phyloP scores from a whole-genome alignment of 2,329 filamentous ascomycete genomes.

The Pseudogymnoascus verrucosus region DNA sequence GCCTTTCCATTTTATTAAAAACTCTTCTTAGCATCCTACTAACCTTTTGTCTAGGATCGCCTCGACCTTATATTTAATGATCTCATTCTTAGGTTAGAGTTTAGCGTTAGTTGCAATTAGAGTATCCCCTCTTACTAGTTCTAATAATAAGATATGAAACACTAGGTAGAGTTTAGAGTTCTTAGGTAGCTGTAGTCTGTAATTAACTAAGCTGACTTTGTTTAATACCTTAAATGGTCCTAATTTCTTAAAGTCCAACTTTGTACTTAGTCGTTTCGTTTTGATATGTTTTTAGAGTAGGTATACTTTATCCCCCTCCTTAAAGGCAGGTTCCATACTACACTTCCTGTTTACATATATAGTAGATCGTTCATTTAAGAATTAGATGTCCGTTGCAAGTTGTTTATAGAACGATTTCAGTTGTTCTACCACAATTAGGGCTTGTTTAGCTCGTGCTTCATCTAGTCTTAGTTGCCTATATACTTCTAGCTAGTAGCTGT shows the following conservation, averaged over 20 bases:
- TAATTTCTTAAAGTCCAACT: background rate
- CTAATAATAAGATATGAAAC: background rate
- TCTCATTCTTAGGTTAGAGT: background rate
- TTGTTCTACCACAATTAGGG: too few relatives aligned
- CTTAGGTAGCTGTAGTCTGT: background rate
- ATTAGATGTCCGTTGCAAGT: background rate
- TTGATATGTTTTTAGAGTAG: background rate
- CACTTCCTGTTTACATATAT: too few relatives aligned
- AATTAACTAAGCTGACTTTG: background rate
- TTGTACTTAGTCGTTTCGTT: background rate
- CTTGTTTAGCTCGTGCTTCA: too few relatives aligned
- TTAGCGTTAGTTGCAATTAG: background rate
- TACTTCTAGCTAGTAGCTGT: too few relatives aligned
- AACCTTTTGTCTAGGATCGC: background rate
- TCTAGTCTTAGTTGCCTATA: background rate
- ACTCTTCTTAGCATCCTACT: background rate
- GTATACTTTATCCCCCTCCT: background rate
- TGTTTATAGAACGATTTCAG: background rate
- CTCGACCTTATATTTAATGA: background rate
- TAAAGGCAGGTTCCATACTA: too few relatives aligned
- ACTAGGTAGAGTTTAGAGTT: background rate
- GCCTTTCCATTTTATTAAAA: background rate
- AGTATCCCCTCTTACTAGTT: background rate
- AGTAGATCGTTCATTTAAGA: too few relatives aligned
- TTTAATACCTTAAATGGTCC: background rate